Conservation (phyloP, 768 basidiomycete genomes). For the Collybia sordida region DNA sequence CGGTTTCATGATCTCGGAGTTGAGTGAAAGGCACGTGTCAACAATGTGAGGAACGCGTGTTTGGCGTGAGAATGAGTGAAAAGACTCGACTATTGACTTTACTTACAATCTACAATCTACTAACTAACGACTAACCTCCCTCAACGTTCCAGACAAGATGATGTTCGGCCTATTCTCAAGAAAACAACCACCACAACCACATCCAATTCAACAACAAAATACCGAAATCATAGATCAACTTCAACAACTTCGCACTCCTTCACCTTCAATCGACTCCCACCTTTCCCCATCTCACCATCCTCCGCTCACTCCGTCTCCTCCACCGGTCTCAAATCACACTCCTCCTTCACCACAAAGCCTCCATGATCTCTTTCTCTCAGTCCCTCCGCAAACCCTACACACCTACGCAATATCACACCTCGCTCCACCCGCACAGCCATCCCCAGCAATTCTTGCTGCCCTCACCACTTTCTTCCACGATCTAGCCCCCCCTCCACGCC, state of each 20-base stretch:
- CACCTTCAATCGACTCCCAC: slow-evolving; percentile 12
- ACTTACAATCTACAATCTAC: too few species aligned
- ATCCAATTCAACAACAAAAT: too few species aligned
- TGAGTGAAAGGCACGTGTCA: too few species aligned
- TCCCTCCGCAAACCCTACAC: slow-evolving; percentile 70
- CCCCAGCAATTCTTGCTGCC: slow-evolving; percentile 36
- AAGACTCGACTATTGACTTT: neutral
- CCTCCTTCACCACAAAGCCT: slow-evolving; percentile 31
- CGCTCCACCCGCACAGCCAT: slow-evolving; percentile 37
- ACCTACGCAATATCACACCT: slow-evolving; percentile 58
- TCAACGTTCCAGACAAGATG: slow-evolving; percentile 2
- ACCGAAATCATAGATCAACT: neutral
- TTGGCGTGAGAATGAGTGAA: neutral
- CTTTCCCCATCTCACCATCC: slow-evolving; percentile 13
- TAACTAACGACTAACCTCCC: too few species aligned
- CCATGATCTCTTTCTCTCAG: slow-evolving; percentile 49
- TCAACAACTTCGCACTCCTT: slow-evolving; percentile 13
- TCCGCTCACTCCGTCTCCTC: slow-evolving; percentile 14
- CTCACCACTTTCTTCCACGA: slow-evolving; percentile 60
- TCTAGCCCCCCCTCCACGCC: slow-evolving; percentile 62
- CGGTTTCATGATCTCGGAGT: too few species aligned
- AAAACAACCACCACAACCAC: slow-evolving; percentile 2
- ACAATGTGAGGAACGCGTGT: neutral
- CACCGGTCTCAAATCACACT: slow-evolving; percentile 5
- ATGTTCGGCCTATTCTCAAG: slow-evolving; percentile 17